phyloP scores from a whole-genome alignment of 305 asterid species.

The Fraxinus nigra region DNA sequence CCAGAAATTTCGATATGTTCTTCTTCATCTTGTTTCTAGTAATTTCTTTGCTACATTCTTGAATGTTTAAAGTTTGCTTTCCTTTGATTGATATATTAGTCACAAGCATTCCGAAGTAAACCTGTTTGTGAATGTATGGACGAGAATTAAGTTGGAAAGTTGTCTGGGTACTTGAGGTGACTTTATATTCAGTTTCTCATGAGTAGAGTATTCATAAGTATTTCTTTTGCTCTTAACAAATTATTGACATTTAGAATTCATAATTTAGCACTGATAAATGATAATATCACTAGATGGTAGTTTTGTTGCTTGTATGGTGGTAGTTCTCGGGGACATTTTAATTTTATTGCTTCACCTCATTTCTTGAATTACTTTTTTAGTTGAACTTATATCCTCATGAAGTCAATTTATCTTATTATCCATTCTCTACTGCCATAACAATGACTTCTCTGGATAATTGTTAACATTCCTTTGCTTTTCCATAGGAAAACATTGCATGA shows the following conservation, averaged over 20 bases:
- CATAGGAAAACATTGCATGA: not conserved
- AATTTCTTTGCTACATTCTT: not conserved
- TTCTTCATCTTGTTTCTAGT: not conserved
- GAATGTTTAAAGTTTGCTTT: conserved; percentile 6
- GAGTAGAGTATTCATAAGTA: not conserved
- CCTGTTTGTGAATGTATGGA: conserved; percentile 7
- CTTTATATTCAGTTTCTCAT: not conserved
- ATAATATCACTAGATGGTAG: conserved; percentile 7
- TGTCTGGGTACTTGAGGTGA: conserved; percentile 6
- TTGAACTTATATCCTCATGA: not conserved
- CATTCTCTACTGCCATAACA: conserved; percentile 1
- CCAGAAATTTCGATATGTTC: not conserved
- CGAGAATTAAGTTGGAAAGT: not conserved
- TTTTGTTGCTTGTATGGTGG: conserved; percentile 2
- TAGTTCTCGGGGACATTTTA: conserved; percentile 15
- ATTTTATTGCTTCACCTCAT: conserved; percentile 1
- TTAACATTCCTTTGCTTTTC: conserved; percentile 11
- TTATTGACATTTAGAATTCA: not conserved
- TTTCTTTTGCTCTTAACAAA: not conserved
- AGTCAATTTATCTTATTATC: not conserved
- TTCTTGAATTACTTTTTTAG: conserved; percentile 1
- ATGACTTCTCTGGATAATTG: not conserved
- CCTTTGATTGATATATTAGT: not conserved
- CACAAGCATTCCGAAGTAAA: not conserved
- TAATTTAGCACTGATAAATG: not conserved